Percentiles rank a stretch among this genome's conserved stretches.
phyloP scores from a whole-genome alignment of 176 grass and related monocot genomes.

The Triticum timopheevii region DNA sequence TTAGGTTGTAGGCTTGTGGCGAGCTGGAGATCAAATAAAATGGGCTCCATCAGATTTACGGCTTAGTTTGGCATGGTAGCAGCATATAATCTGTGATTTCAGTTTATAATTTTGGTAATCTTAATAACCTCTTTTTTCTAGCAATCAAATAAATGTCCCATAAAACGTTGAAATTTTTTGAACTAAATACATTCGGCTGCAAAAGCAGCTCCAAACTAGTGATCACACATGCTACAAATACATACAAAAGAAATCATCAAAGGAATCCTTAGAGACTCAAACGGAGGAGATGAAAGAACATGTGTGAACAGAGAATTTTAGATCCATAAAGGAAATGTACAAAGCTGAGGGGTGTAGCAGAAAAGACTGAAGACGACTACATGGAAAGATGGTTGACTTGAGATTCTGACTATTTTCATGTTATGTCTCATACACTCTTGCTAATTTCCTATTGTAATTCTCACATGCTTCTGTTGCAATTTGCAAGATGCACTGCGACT shows the following conservation, averaged over 20 bases:
- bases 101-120: not conserved
- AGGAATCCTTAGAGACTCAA: not conserved
- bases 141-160: not conserved
- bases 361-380: not conserved
- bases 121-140: conserved; percentile 3
- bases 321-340: not conserved
- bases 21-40: not conserved
- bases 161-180: not conserved
- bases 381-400: conserved; percentile 5
- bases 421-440: not conserved
- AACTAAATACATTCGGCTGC: not conserved
- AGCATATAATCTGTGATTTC: not conserved
- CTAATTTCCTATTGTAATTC: not conserved
- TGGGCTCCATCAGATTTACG: not conserved
- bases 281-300: not conserved
- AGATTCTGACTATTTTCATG: not conserved
- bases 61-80: not conserved
- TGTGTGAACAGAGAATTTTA: not conserved
- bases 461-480: not conserved
- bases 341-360: not conserved
- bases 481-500: not conserved
- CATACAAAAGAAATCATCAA: conserved; percentile 6
- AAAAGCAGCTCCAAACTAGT: not conserved
- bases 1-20: conserved; percentile 15
- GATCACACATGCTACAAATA: not conserved